Percentiles rank a stretch among this genome's conserved stretches.
Conservation (phyloP, 2,329 filamentous ascomycete species). For the Mariannaea sp. region DNA sequence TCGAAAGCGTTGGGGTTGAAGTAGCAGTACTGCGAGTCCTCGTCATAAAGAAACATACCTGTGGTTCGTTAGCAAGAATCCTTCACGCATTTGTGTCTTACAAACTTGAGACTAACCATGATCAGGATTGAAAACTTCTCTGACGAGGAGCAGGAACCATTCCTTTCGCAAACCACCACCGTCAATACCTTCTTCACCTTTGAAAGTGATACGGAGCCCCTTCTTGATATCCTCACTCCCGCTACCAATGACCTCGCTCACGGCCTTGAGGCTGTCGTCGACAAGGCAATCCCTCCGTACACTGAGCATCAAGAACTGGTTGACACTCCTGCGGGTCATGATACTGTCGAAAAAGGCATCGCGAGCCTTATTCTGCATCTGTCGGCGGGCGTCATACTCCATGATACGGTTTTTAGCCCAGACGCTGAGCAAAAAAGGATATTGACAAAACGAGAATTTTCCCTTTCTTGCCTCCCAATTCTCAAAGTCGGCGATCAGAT, state of each 20-base stretch:
- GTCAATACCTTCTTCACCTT: slow-evolving; percentile 89
- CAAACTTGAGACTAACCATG: slow-evolving; percentile 66
- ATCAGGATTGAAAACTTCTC: slow-evolving; percentile 89
- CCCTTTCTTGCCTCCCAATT: slow-evolving; percentile 77
- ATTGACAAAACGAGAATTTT: slow-evolving; percentile 89
- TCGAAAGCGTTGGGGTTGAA: slow-evolving; percentile 92
- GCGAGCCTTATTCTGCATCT: slow-evolving; percentile 87
- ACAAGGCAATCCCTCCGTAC: slow-evolving; percentile 85
- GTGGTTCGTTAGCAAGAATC: slow-evolving; percentile 19
- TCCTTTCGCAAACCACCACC: slow-evolving; percentile 89
- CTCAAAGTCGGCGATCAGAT: slow-evolving; percentile 85
- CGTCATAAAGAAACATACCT: slow-evolving; percentile 93
- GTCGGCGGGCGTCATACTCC: slow-evolving; percentile 83
- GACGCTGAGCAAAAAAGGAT: slow-evolving; percentile 89
- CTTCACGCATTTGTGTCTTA: not conserved
- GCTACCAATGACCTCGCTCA: slow-evolving; percentile 82
- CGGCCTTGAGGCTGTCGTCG: slow-evolving; percentile 82
- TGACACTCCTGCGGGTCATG: slow-evolving; percentile 72
- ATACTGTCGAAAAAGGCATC: slow-evolving; percentile 93
- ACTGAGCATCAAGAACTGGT: slow-evolving; percentile 76
- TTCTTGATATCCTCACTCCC: slow-evolving; percentile 89
- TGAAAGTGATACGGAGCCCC: slow-evolving; percentile 81
- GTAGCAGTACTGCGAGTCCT: slow-evolving; percentile 88
- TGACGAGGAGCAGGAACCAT: slow-evolving; percentile 87
- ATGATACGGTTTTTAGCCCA: slow-evolving; percentile 91